phyloP scores from a whole-genome alignment of 768 basidiomycete genomes.

The Cyclocybe aegerita region DNA sequence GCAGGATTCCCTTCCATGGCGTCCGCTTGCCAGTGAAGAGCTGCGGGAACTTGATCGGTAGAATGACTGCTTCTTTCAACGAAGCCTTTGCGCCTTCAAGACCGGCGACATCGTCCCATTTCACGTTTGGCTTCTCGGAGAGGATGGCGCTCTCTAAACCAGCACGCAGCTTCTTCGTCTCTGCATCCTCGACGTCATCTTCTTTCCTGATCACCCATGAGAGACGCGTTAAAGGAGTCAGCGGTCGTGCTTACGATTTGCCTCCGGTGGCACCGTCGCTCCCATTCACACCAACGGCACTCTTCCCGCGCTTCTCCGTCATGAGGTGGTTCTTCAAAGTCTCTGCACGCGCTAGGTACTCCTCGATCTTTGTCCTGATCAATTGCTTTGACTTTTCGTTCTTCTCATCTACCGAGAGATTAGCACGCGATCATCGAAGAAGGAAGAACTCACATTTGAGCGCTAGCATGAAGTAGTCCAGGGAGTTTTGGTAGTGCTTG shows the following conservation, averaged over 20 bases:
- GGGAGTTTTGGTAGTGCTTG: slow-evolving; percentile 90
- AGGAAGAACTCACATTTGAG: slow-evolving; percentile 64
- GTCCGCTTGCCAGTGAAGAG: slow-evolving; percentile 98
- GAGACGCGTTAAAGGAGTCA: background rate
- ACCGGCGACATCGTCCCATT: slow-evolving; percentile 99
- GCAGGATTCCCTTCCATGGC: slow-evolving; percentile 93
- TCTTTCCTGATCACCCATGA: slow-evolving; percentile 31
- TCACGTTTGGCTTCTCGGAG: slow-evolving; percentile 91
- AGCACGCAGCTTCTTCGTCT: slow-evolving; percentile 94
- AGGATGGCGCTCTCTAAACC: slow-evolving; percentile 87
- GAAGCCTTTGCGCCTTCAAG: slow-evolving; percentile 94
- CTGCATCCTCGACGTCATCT: slow-evolving; percentile 84
- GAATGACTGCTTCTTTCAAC: slow-evolving; percentile 95
- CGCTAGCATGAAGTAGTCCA: slow-evolving; percentile 99
- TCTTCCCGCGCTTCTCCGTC: slow-evolving; percentile 58
- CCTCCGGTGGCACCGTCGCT: slow-evolving; percentile 38
- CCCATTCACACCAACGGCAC: slow-evolving; percentile 50
- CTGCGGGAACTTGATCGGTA: slow-evolving; percentile 99
- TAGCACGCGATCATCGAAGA: slow-evolving; percentile 1
- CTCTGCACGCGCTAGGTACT: slow-evolving; percentile 91
- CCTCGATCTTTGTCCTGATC: slow-evolving; percentile 85
- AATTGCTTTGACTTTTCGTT: slow-evolving; percentile 89
- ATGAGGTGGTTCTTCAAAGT: slow-evolving; percentile 83
- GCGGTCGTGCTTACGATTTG: slow-evolving; percentile 43
- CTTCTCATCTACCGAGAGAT: slow-evolving; percentile 46